A percentile compares a stretch with the other conserved stretches of the same genome.
These are phyloP conservation scores for Aspergillus neoniger DNA, from an alignment of 2,329 filamentous ascomycete species.

Conservation along the genomic window DNA sequence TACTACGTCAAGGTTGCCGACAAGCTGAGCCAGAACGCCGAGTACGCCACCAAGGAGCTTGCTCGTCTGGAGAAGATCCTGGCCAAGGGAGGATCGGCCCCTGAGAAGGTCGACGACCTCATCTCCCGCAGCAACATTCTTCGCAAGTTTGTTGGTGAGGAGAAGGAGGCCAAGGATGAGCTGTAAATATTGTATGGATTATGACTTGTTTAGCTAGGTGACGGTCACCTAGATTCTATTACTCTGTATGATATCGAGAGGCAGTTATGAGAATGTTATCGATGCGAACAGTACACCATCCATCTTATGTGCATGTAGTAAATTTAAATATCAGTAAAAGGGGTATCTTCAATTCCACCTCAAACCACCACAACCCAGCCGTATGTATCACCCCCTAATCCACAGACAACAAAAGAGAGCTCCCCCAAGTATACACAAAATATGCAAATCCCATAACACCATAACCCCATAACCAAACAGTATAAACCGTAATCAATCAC, in stretches of 20 bases:
- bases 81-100: constrained; percentile 80
- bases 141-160: constrained; percentile 68
- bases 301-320: neutral
- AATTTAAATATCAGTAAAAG: neutral
- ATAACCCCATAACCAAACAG: neutral
- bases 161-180: constrained; percentile 67
- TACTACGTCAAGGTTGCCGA: constrained; percentile 93
- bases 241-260: neutral
- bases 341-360: neutral
- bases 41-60: constrained; percentile 83
- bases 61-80: constrained; percentile 76
- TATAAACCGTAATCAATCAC: neutral
- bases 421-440: neutral
- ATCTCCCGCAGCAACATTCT: constrained; percentile 86
- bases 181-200: constrained; percentile 42
- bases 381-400: neutral
- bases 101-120: constrained; percentile 85
- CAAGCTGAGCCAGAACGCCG: constrained; percentile 77
- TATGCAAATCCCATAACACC: neutral
- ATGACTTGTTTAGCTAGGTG: neutral
- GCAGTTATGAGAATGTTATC: neutral
- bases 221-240: neutral
- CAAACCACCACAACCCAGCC: neutral
- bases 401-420: neutral
- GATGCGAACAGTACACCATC: neutral